Evolutionary conservation across 495 filamentous ascomycete species (phyloP), one percentile per base, ranked within the genome.

Genomic region (Neurospora hispaniola): DNA sequence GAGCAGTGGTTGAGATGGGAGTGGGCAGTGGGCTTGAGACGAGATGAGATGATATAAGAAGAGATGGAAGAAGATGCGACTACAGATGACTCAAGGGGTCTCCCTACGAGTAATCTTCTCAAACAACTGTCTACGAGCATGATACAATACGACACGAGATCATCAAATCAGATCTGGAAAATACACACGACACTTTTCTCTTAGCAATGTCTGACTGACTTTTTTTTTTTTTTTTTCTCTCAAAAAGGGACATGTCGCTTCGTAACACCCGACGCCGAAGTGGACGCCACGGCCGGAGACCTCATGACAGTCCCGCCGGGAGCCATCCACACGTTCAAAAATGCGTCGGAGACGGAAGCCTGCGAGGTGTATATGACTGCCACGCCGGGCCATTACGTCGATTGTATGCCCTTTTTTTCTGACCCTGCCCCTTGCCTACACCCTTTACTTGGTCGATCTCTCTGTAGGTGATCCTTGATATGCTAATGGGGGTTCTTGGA

Each of bases 321-420:
- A 12, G 84, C 84, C 42, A 80, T 86, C 35, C 85, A 88, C 73
- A 86, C 84, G n/a, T 87, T 88, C 77, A 84, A 79, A 71, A 88
- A 89, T 71, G 83, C 85, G 41, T 84, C 81, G 20, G 84, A 86
- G 27, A 77, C 75, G 44, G 86, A 86, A 72, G 86, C 86, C 71
- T 82, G 83, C 40, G 82, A 82, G 78, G 85, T 88, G 76, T 86
- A 87, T 76, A 88, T 86, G 79, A 88, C 85, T 4, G 85, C 82
- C 69, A 88, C 86, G 73, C 88, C 86, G 5, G 79, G 78, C 74
- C 48, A 74, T 62, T 59, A 38, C 54, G 54, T 66, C 16, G 54
- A 66, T 35, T 66, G 54, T 66, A 66, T 23, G 54, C 11, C 5
- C 8, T 11, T 66, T 31, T 39, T 18, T 76, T 38, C 42, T 76